phyloP scores from a whole-genome alignment of 306 rosid species.

The Citrullus amarus region DNA sequence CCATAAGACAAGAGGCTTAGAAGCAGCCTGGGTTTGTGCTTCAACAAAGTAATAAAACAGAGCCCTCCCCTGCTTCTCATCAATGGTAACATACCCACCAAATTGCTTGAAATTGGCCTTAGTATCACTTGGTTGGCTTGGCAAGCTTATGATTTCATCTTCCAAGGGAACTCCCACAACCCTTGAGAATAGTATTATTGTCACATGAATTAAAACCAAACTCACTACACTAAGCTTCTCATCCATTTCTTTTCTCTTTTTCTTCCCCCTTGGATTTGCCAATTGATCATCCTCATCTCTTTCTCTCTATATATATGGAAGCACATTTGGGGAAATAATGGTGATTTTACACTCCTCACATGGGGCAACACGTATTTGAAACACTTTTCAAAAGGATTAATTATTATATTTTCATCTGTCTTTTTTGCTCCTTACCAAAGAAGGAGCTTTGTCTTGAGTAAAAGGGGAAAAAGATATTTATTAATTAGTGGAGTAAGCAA shows the following conservation, averaged over 20 bases:
- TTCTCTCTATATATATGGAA: too few species aligned
- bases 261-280: not conserved
- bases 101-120: conserved; percentile 1
- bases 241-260: not conserved
- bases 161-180: not conserved
- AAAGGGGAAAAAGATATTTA: too few species aligned
- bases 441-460: too few species aligned
- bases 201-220: not conserved
- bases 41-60: conserved; percentile 18
- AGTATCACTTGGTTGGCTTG: not conserved
- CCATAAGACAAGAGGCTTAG: conserved; percentile 4
- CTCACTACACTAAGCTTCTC: not conserved
- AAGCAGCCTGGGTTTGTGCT: conserved; percentile 2
- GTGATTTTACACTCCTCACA: too few species aligned
- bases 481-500: too few species aligned
- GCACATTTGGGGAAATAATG: too few species aligned
- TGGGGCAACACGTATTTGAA: too few species aligned
- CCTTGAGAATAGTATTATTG: not conserved
- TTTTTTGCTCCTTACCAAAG: too few species aligned
- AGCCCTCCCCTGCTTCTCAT: conserved; percentile 12
- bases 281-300: not conserved
- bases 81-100: conserved; percentile 7
- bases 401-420: too few species aligned
- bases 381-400: too few species aligned
- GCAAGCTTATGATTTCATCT: not conserved